Evolutionary conservation across 495 filamentous ascomycete genomes (phyloP), one percentile per base, ranked within the genome.

Genomic region (Patellaria atrata): DNA sequence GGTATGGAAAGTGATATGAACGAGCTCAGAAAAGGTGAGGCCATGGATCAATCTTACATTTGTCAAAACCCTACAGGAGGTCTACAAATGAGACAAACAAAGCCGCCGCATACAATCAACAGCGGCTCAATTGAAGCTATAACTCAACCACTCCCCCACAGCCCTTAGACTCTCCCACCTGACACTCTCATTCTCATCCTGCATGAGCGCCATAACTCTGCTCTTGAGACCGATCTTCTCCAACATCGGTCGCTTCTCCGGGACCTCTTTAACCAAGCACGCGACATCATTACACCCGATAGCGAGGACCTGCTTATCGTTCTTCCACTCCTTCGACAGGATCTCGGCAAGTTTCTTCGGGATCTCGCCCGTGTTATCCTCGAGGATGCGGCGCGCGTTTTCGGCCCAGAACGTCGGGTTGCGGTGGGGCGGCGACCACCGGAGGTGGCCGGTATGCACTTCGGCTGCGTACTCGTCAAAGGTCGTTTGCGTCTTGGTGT

Each of bases 281-380:
- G 83, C 86, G 13, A 96, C 68, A 55, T 97, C 89, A 50, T 94
- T 94, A 58, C 85, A 94, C 14, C 78, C 91, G 54, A 96, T 89
- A 0, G 91, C 89, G 41, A 97, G 66, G 14, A 96, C 87, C 48
- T 89, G 79, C 64, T 93, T 94, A 56, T 96, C 91, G 38, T 74
- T 78, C 10, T 85, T 81, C 85, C 85, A 94, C 29, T 50, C 55
- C 63, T 91, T 85, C 19, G 66, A 60, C 58, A 97, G 65, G 25
- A 93, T 93, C 51, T 91, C 82, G 3, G 79, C 80, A 12, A 97
- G 63, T 57, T 85, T 82, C 56, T 74, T 78, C 27, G 79, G 73
- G 22, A 93, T 60, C 25, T 77, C 80, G 15, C 79, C 81, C 27
- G 79, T 79, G 45, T 79, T 70, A 32, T 80, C 69, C 17, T 97